Base-by-base conservation (phyloP, 352 stramenopile species). In the Globisporangium ultimum region DNA sequence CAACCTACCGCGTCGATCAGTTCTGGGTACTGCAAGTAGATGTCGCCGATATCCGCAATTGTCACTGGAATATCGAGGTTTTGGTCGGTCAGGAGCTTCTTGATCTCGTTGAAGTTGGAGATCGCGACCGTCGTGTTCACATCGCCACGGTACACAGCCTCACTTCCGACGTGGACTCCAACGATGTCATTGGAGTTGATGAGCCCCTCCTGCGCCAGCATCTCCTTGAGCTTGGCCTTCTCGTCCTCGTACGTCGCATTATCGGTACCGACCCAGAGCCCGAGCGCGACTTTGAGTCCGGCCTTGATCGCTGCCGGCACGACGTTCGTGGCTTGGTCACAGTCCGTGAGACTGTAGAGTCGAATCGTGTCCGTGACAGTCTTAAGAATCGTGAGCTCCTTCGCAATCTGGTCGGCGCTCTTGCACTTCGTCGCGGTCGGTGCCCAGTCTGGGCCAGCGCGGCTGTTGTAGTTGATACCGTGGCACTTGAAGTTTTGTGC, bases 381-480 rank as follows among this genome's bases (percentile, higher is more conserved):
- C 46, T 51, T 51, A 17, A 51, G 46, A 11, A 17, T 43, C 14
- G 56, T 51, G n/a, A 91, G 66, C 53, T 91, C 81, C 3, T 63
- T 53, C 34, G 60, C 41, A 57, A 91, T 80, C 57, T 80, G 58
- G 24, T 67, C 66, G 15, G 66, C 50, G 15, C 69, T 60, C 57
- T 89, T 89, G 71, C 81, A 91, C 63, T 84, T 87, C 12, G 64
- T 68, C 9, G 55, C 66, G 17, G 66, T 55, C 4, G 78, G 48
- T 18, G 68, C 73, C 66, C 71, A 84, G 68, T 89, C 75, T 20
- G 76, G 70, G 1, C 76, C 78, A 3, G 63, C 58, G 63, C 78
- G 78, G 58, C 82, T 84, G 74, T 88, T 87, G 73, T 88, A 91
- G 71, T 91, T 91, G 67, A 91, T 74, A 48, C 78, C 81, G 43